phyloP scores from a whole-genome alignment of 768 basidiomycete species.

The Dictyophora rubrovolvata region DNA sequence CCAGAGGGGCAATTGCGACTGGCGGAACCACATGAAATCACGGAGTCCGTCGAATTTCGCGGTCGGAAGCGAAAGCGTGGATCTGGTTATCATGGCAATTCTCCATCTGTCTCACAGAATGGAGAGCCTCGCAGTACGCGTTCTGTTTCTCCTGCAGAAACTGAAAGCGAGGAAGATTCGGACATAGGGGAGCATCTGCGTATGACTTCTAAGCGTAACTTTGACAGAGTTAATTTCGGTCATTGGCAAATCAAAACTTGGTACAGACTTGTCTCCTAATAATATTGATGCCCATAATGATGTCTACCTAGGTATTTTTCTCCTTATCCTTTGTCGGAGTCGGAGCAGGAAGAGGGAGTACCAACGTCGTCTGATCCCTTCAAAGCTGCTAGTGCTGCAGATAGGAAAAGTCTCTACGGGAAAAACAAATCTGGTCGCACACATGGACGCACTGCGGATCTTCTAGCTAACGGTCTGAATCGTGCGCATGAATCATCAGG shows the following conservation, averaged over 20 bases:
- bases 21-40: slow-evolving; percentile 19
- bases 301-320: slow-evolving; percentile 70
- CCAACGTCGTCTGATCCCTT: slow-evolving; percentile 7
- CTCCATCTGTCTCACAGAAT: background rate
- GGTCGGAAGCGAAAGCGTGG: slow-evolving; percentile 26
- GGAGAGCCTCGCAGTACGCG: background rate
- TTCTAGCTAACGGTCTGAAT: slow-evolving; percentile 54
- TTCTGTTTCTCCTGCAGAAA: slow-evolving; percentile 4
- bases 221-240: slow-evolving; percentile 79
- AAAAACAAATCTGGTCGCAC: slow-evolving; percentile 42
- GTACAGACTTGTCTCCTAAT: slow-evolving; percentile 32
- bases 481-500: slow-evolving; percentile 39
- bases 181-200: slow-evolving; percentile 60
- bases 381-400: slow-evolving; percentile 4
- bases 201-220: slow-evolving; percentile 65
- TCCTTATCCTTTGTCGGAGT: slow-evolving; percentile 73
- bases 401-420: background rate
- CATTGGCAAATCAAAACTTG: slow-evolving; percentile 83
- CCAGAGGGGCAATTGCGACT: slow-evolving; percentile 32
- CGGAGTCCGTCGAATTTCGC: slow-evolving; percentile 10
- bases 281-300: background rate
- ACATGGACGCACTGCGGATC: slow-evolving; percentile 65
- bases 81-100: background rate
- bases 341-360: slow-evolving; percentile 44
- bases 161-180: slow-evolving; percentile 48